These are phyloP conservation scores for Akanthomyces muscarius DNA, from an alignment of 2,329 filamentous ascomycete genomes.

Conservation along the genomic window DNA sequence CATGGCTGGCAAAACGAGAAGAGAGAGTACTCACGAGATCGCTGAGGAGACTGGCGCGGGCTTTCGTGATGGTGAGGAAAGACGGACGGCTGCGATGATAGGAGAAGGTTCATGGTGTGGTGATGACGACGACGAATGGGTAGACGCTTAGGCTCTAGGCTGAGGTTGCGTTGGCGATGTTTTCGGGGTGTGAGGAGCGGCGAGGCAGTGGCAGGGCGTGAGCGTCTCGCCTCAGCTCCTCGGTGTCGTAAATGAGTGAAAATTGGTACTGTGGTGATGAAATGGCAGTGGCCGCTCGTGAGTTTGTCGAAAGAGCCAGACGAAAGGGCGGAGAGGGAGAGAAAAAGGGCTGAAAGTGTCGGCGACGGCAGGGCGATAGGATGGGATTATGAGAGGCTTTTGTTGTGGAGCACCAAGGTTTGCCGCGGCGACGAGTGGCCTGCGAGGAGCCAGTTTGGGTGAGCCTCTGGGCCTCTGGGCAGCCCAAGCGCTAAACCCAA, in stretches of 20 bases:
- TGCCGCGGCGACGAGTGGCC: conserved; percentile 8
- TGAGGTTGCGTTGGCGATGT: conserved; percentile 15
- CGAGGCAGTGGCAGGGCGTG: background rate
- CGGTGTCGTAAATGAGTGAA: background rate
- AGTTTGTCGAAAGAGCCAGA: background rate
- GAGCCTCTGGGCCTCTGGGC: background rate
- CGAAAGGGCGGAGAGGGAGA: background rate
- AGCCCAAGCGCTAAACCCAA: conserved; percentile 8
- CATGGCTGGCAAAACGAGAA: background rate
- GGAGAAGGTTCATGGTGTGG: conserved; percentile 56
- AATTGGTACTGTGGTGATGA: background rate
- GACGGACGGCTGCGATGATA: conserved; percentile 56
- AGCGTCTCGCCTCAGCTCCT: conserved; percentile 11
- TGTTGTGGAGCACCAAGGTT: conserved; percentile 15
- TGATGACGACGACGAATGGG: conserved; percentile 9
- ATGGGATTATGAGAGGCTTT: conserved; percentile 14
- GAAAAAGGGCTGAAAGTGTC: conserved; percentile 13
- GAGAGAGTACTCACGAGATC: conserved; percentile 46
- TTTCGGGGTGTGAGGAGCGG: conserved; percentile 2
- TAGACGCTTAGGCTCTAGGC: conserved; percentile 2
- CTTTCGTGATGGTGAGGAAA: conserved; percentile 58
- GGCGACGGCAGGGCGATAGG: conserved; percentile 13
- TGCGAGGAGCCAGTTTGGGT: background rate
- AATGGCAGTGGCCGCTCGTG: background rate
- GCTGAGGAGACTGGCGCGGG: conserved; percentile 50